Conservation (phyloP, 768 basidiomycete genomes). For the Daedaleopsis nitida region DNA sequence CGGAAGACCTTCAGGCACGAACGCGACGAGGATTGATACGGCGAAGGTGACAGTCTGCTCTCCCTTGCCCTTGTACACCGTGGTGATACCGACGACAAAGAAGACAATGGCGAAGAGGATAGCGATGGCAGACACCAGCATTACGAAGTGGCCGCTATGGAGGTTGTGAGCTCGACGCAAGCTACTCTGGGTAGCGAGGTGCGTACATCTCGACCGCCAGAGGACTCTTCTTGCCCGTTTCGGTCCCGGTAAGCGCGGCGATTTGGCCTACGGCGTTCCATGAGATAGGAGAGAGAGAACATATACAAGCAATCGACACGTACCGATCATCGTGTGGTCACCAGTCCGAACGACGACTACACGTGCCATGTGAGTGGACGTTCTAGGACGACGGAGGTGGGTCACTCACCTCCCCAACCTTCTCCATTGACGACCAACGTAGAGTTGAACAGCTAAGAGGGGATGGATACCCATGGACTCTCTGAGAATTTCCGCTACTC, state of each 20-base stretch:
- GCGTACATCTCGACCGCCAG: constrained; percentile 67
- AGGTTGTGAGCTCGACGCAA: neutral
- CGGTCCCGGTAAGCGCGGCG: constrained; percentile 64
- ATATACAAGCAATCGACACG: constrained; percentile 3
- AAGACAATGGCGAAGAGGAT: constrained; percentile 64
- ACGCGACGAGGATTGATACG: constrained; percentile 61
- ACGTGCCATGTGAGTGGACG: neutral
- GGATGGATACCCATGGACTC: neutral
- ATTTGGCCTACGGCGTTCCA: constrained; percentile 55
- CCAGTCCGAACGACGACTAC: constrained; percentile 67
- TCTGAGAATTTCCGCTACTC: constrained; percentile 8
- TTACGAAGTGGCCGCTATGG: constrained; percentile 57
- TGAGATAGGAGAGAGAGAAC: constrained; percentile 3
- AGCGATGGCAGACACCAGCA: constrained; percentile 62
- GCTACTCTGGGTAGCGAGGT: neutral
- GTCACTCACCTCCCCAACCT: constrained; percentile 60
- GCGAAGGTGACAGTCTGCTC: constrained; percentile 64
- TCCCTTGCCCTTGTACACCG: constrained; percentile 64
- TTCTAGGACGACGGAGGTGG: neutral
- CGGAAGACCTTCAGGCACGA: constrained; percentile 64
- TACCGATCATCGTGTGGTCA: constrained; percentile 66
- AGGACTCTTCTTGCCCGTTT: constrained; percentile 64
- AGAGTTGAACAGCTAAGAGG: constrained; percentile 62
- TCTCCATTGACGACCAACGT: constrained; percentile 73
- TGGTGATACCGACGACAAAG: constrained; percentile 66